phyloP scores from a whole-genome alignment of 371 early-diverging fungal species.

The Circinella minor region DNA sequence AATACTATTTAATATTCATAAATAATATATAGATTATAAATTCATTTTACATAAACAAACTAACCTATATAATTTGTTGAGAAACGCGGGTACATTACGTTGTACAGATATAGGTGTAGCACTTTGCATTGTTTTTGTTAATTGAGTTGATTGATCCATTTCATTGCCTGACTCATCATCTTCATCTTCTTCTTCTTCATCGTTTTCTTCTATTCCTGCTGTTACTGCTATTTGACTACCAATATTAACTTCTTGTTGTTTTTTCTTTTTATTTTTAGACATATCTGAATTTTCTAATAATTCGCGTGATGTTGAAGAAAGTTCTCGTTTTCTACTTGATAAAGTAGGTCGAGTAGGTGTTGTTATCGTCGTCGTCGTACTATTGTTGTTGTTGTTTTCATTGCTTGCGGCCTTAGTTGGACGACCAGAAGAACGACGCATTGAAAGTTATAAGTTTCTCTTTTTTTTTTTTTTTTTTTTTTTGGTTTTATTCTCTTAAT shows the following conservation, averaged over 20 bases:
- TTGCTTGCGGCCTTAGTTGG: conserved; percentile 9
- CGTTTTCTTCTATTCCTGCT: too few relatives aligned
- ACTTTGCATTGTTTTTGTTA: neutral
- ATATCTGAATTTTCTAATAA: neutral
- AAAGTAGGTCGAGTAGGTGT: neutral
- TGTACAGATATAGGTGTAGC: conserved; percentile 15
- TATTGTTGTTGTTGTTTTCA: neutral
- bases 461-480: neutral
- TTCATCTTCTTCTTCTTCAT: neutral
- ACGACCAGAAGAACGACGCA: conserved; percentile 23
- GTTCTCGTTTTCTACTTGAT: conserved; percentile 18
- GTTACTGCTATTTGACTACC: neutral
- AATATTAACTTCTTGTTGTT: neutral
- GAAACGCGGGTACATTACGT: conserved; percentile 26
- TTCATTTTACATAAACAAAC: neutral
- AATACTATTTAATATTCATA: too few relatives aligned
- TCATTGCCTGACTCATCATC: neutral
- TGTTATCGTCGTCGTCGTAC: neutral
- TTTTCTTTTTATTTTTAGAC: neutral
- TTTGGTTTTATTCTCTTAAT: neutral
- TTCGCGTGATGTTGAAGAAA: conserved; percentile 1
- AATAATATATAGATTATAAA: too few relatives aligned
- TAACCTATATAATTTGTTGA: conserved; percentile 31
- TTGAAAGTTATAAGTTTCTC: neutral
- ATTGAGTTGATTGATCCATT: neutral